Conservation (phyloP, 345 rosid species). For the Linum usitatissimum region DNA sequence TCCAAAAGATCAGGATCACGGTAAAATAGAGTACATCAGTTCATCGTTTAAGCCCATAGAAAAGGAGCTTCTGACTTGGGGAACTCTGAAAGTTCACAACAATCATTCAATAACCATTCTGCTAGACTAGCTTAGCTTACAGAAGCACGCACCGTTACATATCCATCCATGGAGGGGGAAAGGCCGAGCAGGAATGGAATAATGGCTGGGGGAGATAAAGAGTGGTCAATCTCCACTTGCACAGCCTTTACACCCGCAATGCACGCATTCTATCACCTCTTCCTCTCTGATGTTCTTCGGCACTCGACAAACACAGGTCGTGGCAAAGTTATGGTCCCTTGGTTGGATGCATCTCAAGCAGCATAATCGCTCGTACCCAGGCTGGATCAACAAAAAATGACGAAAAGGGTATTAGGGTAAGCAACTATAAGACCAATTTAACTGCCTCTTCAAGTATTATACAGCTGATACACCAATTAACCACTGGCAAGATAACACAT, state of each 20-base stretch:
- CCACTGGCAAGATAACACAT: no score
- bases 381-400: conserved; percentile 30
- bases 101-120: background rate
- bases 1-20: no score
- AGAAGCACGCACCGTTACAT: no score
- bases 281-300: conserved; percentile 76
- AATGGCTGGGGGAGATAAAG: background rate
- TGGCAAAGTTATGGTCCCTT: conserved; percentile 72
- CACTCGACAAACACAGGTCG: conserved; percentile 74
- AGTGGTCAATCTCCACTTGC: conserved; percentile 55
- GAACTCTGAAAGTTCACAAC: background rate
- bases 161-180: no score
- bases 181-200: no score
- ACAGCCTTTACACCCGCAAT: conserved; percentile 77
- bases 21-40: no score
- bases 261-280: conserved; percentile 71
- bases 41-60: no score
- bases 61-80: background rate
- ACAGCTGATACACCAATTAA: background rate
- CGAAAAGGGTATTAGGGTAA: background rate
- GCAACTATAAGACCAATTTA: background rate
- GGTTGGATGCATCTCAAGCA: conserved; percentile 85
- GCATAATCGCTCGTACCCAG: conserved; percentile 73
- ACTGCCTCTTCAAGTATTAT: background rate
- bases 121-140: background rate